A percentile compares a stretch with the other conserved stretches of the same genome.
These are phyloP conservation scores for Blastocystis sp. DNA, from an alignment of 352 stramenopile genomes.

Conservation along the genomic window DNA sequence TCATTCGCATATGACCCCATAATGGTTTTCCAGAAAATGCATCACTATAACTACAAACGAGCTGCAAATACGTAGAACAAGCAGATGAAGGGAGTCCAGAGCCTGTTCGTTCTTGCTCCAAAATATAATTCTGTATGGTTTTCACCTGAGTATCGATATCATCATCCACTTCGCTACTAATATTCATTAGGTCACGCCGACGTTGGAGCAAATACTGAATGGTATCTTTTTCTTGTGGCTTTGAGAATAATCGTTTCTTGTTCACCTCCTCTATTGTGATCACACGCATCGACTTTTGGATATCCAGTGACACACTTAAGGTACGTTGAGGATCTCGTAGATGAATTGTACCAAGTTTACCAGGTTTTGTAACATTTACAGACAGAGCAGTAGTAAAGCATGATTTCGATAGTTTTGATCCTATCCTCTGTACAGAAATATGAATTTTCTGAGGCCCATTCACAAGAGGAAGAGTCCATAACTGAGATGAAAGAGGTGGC, in stretches of 20 bases:
- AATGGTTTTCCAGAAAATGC: neutral
- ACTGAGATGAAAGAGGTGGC: neutral
- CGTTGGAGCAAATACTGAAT: slow-evolving; percentile 29
- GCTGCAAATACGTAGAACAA: neutral
- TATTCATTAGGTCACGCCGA: neutral
- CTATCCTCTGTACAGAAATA: neutral
- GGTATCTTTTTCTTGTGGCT: neutral
- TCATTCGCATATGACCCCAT: neutral
- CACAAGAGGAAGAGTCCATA: slow-evolving; percentile 14
- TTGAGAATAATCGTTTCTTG: slow-evolving; percentile 39
- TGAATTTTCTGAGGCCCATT: neutral
- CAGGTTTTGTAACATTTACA: neutral
- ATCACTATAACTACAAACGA: neutral
- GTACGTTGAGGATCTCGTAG: neutral
- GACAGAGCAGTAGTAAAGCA: neutral
- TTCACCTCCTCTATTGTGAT: slow-evolving; percentile 30
- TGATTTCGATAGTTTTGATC: neutral
- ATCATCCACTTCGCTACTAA: neutral
- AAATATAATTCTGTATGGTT: neutral
- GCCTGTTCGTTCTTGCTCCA: slow-evolving; percentile 6
- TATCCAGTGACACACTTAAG: slow-evolving; percentile 7
- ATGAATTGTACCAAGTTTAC: neutral
- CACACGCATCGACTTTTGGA: slow-evolving; percentile 50
- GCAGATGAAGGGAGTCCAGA: slow-evolving; percentile 3
- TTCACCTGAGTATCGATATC: neutral